Conservation (phyloP, 148 eudicot genomes). For the Vaccinium corymbosum region DNA sequence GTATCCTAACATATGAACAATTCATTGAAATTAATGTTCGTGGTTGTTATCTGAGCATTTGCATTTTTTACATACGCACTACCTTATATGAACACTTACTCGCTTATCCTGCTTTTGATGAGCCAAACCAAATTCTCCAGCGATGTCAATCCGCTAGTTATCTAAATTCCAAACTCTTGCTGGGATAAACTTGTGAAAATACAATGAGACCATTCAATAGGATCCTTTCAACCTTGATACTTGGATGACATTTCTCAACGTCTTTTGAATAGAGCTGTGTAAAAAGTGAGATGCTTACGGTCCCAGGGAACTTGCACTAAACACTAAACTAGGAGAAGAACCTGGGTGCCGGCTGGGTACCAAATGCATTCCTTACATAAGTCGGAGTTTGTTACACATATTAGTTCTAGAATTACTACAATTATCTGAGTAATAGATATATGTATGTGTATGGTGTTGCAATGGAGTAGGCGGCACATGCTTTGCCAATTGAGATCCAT, state of each 20-base stretch:
- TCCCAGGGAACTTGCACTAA: not conserved
- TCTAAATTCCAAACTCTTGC: not conserved
- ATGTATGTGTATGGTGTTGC: too few species aligned
- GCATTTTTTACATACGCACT: not conserved
- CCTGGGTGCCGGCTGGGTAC: too few species aligned
- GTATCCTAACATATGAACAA: constrained; percentile 8
- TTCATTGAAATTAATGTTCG: not conserved
- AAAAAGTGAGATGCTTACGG: not conserved
- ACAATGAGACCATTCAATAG: not conserved
- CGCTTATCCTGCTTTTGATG: not conserved
- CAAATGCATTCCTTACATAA: too few species aligned
- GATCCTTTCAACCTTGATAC: not conserved
- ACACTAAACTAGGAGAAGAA: not conserved
- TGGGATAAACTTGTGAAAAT: not conserved
- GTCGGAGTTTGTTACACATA: too few species aligned
- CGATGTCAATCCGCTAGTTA: not conserved
- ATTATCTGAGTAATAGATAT: too few species aligned
- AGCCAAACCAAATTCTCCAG: not conserved
- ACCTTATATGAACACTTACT: not conserved
- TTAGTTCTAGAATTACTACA: too few species aligned
- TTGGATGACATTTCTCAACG: not conserved
- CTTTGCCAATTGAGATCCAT: too few species aligned
- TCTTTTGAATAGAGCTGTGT: not conserved
- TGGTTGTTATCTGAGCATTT: not conserved
- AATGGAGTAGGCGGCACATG: too few species aligned